phyloP scores from a whole-genome alignment of 2,329 filamentous ascomycete species.

The Stagonosporopsis tanaceti region DNA sequence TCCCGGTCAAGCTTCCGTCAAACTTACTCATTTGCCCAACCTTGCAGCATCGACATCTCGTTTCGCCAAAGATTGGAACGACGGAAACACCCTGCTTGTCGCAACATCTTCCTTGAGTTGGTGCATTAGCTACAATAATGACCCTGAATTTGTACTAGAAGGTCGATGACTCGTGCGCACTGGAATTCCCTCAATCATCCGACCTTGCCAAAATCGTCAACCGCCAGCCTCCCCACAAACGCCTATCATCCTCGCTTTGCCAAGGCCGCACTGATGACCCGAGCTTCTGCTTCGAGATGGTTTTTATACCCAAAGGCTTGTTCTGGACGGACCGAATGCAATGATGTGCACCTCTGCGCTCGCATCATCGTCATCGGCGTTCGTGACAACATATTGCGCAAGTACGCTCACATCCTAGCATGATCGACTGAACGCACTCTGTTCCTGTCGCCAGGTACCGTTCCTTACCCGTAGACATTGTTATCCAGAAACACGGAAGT shows the following conservation, averaged over 20 bases:
- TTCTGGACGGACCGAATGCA: not conserved
- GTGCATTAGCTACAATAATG: not conserved
- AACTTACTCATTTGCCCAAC: not conserved
- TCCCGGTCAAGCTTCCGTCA: not conserved
- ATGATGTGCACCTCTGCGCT: not conserved
- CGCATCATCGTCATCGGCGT: not conserved
- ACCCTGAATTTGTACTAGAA: not conserved
- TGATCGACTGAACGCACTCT: too few relatives aligned
- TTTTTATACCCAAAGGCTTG: not conserved
- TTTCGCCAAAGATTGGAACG: too few relatives aligned
- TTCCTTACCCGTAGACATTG: not conserved
- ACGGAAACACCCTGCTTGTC: not conserved
- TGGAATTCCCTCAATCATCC: not conserved
- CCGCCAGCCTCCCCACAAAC: slow-evolving; percentile 14
- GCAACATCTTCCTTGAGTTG: not conserved
- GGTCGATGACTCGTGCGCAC: not conserved
- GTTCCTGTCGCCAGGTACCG: not conserved
- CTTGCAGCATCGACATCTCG: not conserved
- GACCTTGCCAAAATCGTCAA: not conserved
- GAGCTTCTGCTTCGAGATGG: slow-evolving; percentile 10
- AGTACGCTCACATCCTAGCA: not conserved
- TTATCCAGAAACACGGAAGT: slow-evolving; percentile 9
- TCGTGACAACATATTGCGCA: not conserved
- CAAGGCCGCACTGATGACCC: slow-evolving; percentile 10
- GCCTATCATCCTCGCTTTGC: slow-evolving; percentile 10